These are phyloP conservation scores for Amphirosellinia nigrospora DNA, from an alignment of 495 filamentous ascomycete species.

Conservation along the genomic window DNA sequence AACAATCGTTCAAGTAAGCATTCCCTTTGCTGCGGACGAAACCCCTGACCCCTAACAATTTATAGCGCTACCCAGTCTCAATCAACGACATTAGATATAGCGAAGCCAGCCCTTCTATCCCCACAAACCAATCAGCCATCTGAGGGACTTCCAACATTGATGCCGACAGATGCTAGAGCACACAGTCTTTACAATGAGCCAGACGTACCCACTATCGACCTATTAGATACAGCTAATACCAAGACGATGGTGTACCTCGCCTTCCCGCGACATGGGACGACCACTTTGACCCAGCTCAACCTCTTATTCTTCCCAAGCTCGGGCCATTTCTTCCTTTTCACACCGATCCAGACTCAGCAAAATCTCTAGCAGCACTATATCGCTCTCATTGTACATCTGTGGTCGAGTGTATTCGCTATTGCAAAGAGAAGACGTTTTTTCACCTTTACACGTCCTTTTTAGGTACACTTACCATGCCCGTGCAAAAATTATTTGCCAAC, in stretches of 20 bases:
- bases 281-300: slow-evolving; percentile 63
- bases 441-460: slow-evolving; percentile 95
- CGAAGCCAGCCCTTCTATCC: slow-evolving; percentile 73
- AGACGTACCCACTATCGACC: slow-evolving; percentile 49
- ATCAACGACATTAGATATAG: slow-evolving; percentile 41
- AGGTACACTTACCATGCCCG: slow-evolving; percentile 92
- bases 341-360: slow-evolving; percentile 83
- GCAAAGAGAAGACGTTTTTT: slow-evolving; percentile 93
- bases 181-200: slow-evolving; percentile 61
- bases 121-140: slow-evolving; percentile 53
- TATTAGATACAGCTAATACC: slow-evolving; percentile 50
- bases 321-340: slow-evolving; percentile 72
- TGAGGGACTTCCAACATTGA: slow-evolving; percentile 26
- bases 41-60: slow-evolving; percentile 33
- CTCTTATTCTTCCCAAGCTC: slow-evolving; percentile 78
- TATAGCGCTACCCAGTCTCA: slow-evolving; percentile 35
- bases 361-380: slow-evolving; percentile 83
- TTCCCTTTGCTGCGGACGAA: not conserved
- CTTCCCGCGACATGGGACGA: slow-evolving; percentile 64
- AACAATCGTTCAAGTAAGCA: slow-evolving; percentile 52
- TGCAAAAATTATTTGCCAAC: slow-evolving; percentile 90
- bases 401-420: slow-evolving; percentile 91
- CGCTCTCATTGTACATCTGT: slow-evolving; percentile 93
- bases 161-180: slow-evolving; percentile 26
- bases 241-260: slow-evolving; percentile 72